Percentiles rank a stretch among this genome's conserved stretches.
phyloP scores from a whole-genome alignment of 2,329 filamentous ascomycete species.

The Arthrobotrys conoides region DNA sequence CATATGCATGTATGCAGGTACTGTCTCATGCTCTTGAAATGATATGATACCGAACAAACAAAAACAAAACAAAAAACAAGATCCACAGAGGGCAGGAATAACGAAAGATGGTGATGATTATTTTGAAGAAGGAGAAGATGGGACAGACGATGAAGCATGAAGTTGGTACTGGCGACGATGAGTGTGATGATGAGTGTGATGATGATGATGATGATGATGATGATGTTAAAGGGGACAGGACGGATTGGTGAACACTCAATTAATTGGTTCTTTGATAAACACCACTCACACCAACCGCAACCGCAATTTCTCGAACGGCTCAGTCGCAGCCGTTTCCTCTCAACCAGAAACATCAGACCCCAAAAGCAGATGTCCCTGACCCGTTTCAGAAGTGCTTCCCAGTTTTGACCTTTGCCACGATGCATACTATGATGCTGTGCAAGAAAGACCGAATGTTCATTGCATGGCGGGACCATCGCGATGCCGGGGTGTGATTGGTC shows the following conservation, averaged over 20 bases:
- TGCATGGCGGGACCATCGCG: conserved; percentile 22
- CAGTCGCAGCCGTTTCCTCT: conserved; percentile 39
- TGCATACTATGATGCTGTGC: neutral
- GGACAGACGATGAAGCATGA: neutral
- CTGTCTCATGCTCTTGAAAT: conserved; percentile 1
- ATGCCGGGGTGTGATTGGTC: conserved; percentile 17
- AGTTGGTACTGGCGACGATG: neutral
- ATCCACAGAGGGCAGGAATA: neutral
- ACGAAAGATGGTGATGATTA: neutral
- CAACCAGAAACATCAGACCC: conserved; percentile 44
- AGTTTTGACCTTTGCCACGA: neutral
- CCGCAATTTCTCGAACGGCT: conserved; percentile 46
- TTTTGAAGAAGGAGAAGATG: neutral
- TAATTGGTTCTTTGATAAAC: conserved; percentile 28
- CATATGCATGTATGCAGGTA: neutral
- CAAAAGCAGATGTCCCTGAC: conserved; percentile 15
- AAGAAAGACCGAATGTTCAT: neutral
- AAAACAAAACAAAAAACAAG: neutral
- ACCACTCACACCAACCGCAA: conserved; percentile 25
- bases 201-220: neutral
- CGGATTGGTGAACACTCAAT: neutral
- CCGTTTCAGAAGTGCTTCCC: conserved; percentile 15
- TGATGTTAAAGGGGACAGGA: conserved; percentile 22
- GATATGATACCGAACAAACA: neutral
- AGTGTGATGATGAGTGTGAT: neutral